Evolutionary conservation across 2,329 filamentous ascomycete species (phyloP), one percentile per base, ranked within the genome.

Genomic region (Epichloe aotearoae): DNA sequence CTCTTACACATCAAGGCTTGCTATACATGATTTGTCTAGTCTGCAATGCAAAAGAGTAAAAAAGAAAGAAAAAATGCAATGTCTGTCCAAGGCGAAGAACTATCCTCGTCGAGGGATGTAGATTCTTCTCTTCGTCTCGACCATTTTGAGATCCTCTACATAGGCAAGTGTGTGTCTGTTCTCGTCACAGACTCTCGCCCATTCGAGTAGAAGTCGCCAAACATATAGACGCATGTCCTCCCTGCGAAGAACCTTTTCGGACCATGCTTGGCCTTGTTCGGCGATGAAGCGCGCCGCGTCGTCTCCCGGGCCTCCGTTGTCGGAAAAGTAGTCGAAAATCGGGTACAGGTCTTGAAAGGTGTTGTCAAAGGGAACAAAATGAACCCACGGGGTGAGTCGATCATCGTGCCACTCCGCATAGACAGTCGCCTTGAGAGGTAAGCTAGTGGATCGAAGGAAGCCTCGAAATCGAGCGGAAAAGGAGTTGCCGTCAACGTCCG

Each of bases 331-430:
- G 46, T 81, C 77, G 58, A 86, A 66, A 10, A 83, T 71, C 10
- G 75, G 74, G 56, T 84, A 86, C 10, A 86, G 62, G 45, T 88
- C 85, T 49, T 76, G 69, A 53, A 80, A 84, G 1, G 77, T 76
- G 59, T 84, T 84, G 62, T 86, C 82, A 59, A 88, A 73, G 2
- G 85, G 84, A 1, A 82, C 77, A 58, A 85, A 88, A 64, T 89
- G 85, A 55, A 76, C 69, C 84, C 84, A 89, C 0, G 83, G 78
- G 14, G 79, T 67, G 0, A 88, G 70, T 6, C 84, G 73, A 42
- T 77, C 74, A 61, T 88, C 84, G 61, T 88, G 84, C 85, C 85
- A 88, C 62, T 88, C 85, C 8, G 77, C 69, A 61, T 84, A 88
- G 42, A 88, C 73, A 3, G 84, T 87, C 12, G 80, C 76, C 66